Evolutionary conservation across 208 protist species (phyloP), one percentile per base, ranked within the genome.

Genomic region (Leishmania tropica): DNA sequence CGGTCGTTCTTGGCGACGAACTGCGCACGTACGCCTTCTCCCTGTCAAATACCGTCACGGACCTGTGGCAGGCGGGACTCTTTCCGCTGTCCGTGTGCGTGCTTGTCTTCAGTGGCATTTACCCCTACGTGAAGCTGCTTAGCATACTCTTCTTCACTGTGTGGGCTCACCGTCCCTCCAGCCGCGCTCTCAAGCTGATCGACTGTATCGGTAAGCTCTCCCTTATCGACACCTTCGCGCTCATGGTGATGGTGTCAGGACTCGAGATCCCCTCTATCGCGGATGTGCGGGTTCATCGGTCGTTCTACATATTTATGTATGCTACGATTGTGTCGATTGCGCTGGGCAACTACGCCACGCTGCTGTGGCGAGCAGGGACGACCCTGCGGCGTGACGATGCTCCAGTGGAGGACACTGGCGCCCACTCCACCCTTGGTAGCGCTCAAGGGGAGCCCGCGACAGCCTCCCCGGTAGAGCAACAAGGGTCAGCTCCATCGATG

Each of bases 111-210:
- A 98, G 96, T n/a, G 97, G 98, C 7, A 73, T 93, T 28, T 99
- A 98, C 90, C 98, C 98, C 2, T 99, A 99, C 85, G 70, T 96
- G 53, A 99, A 99, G 90, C 88, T 99, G 11, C n/a, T 93, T n/a
- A 71, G 95, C 67, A 83, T 97, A 13, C 53, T 95, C 0, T 87
- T 94, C 64, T 88, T 85, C 47, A 86, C 80, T 28, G 73, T 96
- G 15, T 80, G 98, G 40, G 53, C 90, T 15, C 83, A 89, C n/a
- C 81, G 82, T 17, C 85, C 85, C 1, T 65, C 91, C 24, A 88
- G 91, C 65, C 51, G 37, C 24, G 54, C 92, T 0, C 86, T 99
- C 1, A 77, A 78, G 47, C 67, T 94, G 8, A 92, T 99, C 62
- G 98, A 99, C 85, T 85, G 81, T 24, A 40, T 97, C 15, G 97